Conservation (phyloP, 768 basidiomycete genomes). For the Amanita exitialis region DNA sequence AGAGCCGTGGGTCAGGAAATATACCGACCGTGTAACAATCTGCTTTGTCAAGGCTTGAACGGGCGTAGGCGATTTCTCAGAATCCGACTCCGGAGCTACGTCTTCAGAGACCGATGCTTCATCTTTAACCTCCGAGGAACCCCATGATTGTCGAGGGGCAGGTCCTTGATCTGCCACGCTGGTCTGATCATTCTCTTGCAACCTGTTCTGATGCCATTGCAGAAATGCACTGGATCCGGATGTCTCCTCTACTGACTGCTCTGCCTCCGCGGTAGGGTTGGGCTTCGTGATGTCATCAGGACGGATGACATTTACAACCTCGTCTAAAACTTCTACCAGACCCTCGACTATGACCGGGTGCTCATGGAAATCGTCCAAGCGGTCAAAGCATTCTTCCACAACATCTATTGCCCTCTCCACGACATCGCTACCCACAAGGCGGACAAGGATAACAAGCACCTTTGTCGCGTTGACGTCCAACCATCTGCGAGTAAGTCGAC, state of each 20-base stretch:
- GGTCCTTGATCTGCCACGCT: slow-evolving; percentile 47
- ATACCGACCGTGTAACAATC: slow-evolving; percentile 79
- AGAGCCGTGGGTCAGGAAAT: slow-evolving; percentile 87
- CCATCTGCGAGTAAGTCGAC: slow-evolving; percentile 69
- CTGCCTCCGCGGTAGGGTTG: slow-evolving; percentile 3
- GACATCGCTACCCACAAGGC: slow-evolving; percentile 78
- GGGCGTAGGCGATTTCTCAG: slow-evolving; percentile 48
- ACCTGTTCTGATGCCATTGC: slow-evolving; percentile 52
- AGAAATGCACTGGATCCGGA: slow-evolving; percentile 40
- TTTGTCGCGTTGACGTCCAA: slow-evolving; percentile 85
- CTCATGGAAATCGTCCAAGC: slow-evolving; percentile 92
- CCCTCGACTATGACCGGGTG: slow-evolving; percentile 83
- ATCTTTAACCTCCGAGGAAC: slow-evolving; percentile 16
- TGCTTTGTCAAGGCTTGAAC: slow-evolving; percentile 71
- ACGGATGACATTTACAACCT: slow-evolving; percentile 75
- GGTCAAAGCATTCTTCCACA: slow-evolving; percentile 95
- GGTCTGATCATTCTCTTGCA: slow-evolving; percentile 22
- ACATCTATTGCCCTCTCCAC: slow-evolving; percentile 88
- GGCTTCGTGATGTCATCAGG: slow-evolving; percentile 29
- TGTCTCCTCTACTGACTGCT: slow-evolving; percentile 8
- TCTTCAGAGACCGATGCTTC: slow-evolving; percentile 9
- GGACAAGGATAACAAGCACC: slow-evolving; percentile 77
- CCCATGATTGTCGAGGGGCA: slow-evolving; percentile 53
- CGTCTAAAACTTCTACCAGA: slow-evolving; percentile 76
- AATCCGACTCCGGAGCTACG: slow-evolving; percentile 24